These are phyloP conservation scores for Verticillium klebahnii DNA, from an alignment of 2,329 filamentous ascomycete genomes.

Conservation along the genomic window DNA sequence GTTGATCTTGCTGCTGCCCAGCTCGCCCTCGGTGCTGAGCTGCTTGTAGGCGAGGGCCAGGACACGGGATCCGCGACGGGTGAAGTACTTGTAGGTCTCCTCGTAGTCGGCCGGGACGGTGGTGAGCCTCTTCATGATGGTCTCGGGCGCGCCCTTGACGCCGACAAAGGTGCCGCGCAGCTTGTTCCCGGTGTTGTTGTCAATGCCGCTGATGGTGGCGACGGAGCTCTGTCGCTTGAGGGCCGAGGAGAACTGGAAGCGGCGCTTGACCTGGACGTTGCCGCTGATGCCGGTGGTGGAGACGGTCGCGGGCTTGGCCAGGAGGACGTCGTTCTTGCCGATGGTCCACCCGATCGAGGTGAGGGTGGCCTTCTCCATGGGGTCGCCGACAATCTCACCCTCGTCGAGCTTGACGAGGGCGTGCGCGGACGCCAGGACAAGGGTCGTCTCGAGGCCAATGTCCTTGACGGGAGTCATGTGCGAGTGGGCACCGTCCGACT, in stretches of 20 bases:
- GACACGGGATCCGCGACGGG: slow-evolving; percentile 89
- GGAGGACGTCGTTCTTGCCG: slow-evolving; percentile 82
- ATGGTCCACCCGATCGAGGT: slow-evolving; percentile 86
- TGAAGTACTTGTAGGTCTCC: slow-evolving; percentile 98
- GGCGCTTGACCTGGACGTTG: slow-evolving; percentile 87
- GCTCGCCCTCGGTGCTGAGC: slow-evolving; percentile 73
- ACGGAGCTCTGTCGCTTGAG: slow-evolving; percentile 95
- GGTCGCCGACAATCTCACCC: slow-evolving; percentile 94
- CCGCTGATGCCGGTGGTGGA: slow-evolving; percentile 52
- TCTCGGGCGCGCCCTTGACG: slow-evolving; percentile 96
- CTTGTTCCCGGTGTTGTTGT: slow-evolving; percentile 70
- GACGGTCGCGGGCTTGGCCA: slow-evolving; percentile 54
- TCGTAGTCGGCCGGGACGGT: slow-evolving; percentile 84
- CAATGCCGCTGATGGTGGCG: slow-evolving; percentile 70
- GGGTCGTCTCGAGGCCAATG: slow-evolving; percentile 74
- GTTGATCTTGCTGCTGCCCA: slow-evolving; percentile 82
- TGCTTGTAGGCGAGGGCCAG: slow-evolving; percentile 93
- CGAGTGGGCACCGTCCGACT: slow-evolving; percentile 78
- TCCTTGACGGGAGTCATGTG: slow-evolving; percentile 68
- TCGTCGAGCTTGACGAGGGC: slow-evolving; percentile 95
- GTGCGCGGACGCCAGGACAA: slow-evolving; percentile 92
- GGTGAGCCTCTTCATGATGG: slow-evolving; percentile 88
- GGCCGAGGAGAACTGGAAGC: slow-evolving; percentile 97
- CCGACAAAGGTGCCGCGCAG: slow-evolving; percentile 83
- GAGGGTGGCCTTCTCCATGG: slow-evolving; percentile 97